Conservation (phyloP, 2,329 filamentous ascomycete genomes). For the Dendryphion nanum region DNA sequence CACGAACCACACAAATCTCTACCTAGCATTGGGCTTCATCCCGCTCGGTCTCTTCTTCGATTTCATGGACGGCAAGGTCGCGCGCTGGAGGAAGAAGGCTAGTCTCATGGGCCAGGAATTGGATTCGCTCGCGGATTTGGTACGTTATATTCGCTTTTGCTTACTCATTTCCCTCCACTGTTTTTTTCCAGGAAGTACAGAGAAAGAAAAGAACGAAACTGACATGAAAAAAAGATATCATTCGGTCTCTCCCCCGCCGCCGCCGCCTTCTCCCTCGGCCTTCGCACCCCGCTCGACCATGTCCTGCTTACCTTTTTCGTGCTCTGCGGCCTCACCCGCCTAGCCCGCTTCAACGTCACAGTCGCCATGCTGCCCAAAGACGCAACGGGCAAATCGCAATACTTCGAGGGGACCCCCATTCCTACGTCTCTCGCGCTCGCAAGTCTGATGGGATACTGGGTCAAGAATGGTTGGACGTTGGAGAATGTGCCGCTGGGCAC, state of each 20-base stretch:
- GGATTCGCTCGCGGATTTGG: conserved; percentile 91
- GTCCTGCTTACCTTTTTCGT: conserved; percentile 84
- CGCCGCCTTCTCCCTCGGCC: conserved; percentile 82
- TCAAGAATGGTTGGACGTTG: conserved; percentile 75
- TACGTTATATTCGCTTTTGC: conserved; percentile 47
- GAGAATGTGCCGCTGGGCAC: conserved; percentile 76
- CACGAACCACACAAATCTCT: conserved; percentile 66
- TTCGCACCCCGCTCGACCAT: conserved; percentile 83
- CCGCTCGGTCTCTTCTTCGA: conserved; percentile 88
- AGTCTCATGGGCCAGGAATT: conserved; percentile 97
- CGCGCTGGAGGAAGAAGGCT: conserved; percentile 94
- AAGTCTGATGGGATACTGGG: conserved; percentile 85
- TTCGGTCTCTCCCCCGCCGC: conserved; percentile 90
- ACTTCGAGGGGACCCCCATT: conserved; percentile 96
- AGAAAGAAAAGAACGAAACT: background rate
- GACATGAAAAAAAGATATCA: conserved; percentile 66
- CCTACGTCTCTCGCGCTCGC: conserved; percentile 83
- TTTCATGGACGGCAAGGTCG: conserved; percentile 94
- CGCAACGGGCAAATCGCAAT: conserved; percentile 82
- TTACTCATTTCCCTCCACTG: background rate
- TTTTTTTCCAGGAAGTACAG: background rate
- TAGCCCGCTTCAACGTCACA: conserved; percentile 97
- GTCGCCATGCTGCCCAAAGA: conserved; percentile 89
- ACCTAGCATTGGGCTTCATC: conserved; percentile 80
- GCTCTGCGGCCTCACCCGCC: conserved; percentile 86